Evolutionary conservation across 805 yeast species (phyloP).

Genomic region (Yamadazyma nakazawae): DNA sequence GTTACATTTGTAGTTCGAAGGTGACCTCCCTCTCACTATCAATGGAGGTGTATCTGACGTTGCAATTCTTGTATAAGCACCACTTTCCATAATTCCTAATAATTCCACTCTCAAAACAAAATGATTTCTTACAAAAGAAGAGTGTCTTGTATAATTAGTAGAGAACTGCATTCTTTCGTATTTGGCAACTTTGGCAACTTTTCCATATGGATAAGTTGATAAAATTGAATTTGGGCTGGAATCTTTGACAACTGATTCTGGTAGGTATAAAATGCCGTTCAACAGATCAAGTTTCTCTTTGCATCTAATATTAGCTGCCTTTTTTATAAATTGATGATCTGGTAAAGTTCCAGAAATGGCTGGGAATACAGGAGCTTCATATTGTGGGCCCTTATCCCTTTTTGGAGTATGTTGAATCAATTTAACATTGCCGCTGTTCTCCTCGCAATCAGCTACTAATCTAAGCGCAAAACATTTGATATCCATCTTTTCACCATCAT

Average conservation of each 20-base stretch:
- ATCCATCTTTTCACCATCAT: constrained; percentile 14
- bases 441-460: constrained; percentile 51
- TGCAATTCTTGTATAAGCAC: constrained; percentile 34
- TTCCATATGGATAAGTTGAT: constrained; percentile 44
- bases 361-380: constrained; percentile 52
- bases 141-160: constrained; percentile 46
- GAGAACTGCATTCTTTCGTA: constrained; percentile 70
- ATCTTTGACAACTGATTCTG: neutral
- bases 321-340: constrained; percentile 50
- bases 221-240: constrained; percentile 23
- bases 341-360: constrained; percentile 60
- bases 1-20: constrained; percentile 47
- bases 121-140: constrained; percentile 43
- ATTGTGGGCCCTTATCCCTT: constrained; percentile 69
- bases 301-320: constrained; percentile 62
- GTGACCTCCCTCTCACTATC: constrained; percentile 63
- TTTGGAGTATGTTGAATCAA: constrained; percentile 73
- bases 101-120: constrained; percentile 52
- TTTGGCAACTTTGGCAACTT: constrained; percentile 55
- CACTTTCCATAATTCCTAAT: constrained; percentile 41
- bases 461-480: constrained; percentile 52
- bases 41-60: constrained; percentile 56
- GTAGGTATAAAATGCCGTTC: constrained; percentile 48
- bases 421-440: constrained; percentile 43
- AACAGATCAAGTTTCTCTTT: constrained; percentile 48